Evolutionary conservation across 2,329 filamentous ascomycete species (phyloP).

Genomic region (Akanthomyces muscarius): DNA sequence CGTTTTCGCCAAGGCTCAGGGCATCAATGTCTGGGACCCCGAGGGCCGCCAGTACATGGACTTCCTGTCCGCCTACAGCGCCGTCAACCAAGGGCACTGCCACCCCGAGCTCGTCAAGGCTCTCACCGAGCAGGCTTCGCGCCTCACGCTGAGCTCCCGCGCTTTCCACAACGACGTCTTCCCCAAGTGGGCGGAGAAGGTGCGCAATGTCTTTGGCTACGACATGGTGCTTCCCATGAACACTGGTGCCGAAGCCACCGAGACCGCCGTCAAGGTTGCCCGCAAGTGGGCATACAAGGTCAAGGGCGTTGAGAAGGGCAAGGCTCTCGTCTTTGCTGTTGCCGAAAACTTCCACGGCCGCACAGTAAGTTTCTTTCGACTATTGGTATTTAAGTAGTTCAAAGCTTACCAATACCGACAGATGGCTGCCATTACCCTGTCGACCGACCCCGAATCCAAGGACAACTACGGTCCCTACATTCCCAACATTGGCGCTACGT

Average conservation of each 20-base stretch:
- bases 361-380: slow-evolving; percentile 59
- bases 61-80: slow-evolving; percentile 96
- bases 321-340: slow-evolving; percentile 80
- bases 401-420: slow-evolving; percentile 31
- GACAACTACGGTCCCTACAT: slow-evolving; percentile 97
- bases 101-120: slow-evolving; percentile 94
- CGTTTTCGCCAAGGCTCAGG: slow-evolving; percentile 81
- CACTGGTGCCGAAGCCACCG: slow-evolving; percentile 92
- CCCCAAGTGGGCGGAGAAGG: slow-evolving; percentile 89
- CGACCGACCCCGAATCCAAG: slow-evolving; percentile 89
- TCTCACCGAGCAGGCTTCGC: slow-evolving; percentile 80
- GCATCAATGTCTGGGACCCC: slow-evolving; percentile 92
- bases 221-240: slow-evolving; percentile 99
- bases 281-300: slow-evolving; percentile 98
- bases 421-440: slow-evolving; percentile 95
- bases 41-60: slow-evolving; percentile 95
- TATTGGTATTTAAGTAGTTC: background rate
- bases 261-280: slow-evolving; percentile 94
- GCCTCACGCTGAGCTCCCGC: slow-evolving; percentile 85
- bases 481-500: slow-evolving; percentile 74
- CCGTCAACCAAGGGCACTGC: slow-evolving; percentile 97
- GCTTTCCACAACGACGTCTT: slow-evolving; percentile 99
- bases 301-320: slow-evolving; percentile 79
- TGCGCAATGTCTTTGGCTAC: slow-evolving; percentile 84
- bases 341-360: slow-evolving; percentile 94